phyloP scores from a whole-genome alignment of 2,329 filamentous ascomycete genomes.

The Sporothrix schenckii region DNA sequence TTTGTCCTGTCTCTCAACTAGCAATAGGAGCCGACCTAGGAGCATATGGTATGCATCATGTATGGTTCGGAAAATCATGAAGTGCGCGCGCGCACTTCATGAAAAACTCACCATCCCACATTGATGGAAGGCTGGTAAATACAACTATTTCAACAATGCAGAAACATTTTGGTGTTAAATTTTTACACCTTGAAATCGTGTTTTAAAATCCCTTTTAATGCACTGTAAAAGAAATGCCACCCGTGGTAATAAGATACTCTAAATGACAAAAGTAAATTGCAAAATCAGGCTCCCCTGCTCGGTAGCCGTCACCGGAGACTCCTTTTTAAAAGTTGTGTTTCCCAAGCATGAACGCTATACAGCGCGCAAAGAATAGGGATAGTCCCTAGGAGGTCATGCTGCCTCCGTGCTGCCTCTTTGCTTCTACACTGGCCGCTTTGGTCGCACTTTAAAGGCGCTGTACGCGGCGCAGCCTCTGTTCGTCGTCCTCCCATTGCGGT shows the following conservation, averaged over 20 bases:
- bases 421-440: background rate
- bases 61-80: slow-evolving; percentile 30
- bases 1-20: slow-evolving; percentile 26
- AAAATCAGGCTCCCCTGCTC: background rate
- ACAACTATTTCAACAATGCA: slow-evolving; percentile 26
- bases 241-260: slow-evolving; percentile 10
- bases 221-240: background rate
- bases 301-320: background rate
- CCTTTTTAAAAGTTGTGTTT: background rate
- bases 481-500: background rate
- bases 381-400: background rate
- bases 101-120: background rate
- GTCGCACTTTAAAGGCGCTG: background rate
- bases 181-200: background rate
- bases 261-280: background rate
- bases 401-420: background rate
- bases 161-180: background rate
- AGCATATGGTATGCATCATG: slow-evolving; percentile 31
- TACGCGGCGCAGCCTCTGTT: background rate
- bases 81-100: background rate
- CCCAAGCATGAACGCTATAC: background rate
- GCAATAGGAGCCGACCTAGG: slow-evolving; percentile 27
- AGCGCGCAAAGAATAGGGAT: background rate
- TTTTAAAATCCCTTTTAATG: background rate
- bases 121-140: slow-evolving; percentile 7